Evolutionary conservation across 176 grass and related monocot genomes (phyloP).

Genomic region (Hordeum vulgare): DNA sequence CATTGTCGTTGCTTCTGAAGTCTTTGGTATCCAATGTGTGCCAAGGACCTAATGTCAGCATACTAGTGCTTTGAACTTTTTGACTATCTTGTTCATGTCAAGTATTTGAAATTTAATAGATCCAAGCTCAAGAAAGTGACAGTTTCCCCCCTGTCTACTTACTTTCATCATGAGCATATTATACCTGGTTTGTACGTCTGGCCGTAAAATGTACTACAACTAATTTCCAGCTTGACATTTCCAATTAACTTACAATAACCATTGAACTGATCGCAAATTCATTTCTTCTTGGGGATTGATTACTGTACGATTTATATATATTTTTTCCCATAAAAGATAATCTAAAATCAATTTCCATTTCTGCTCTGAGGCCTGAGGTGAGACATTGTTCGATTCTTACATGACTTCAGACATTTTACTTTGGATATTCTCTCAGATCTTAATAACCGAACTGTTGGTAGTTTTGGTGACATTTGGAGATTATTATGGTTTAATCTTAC

Average conservation of each 20-base stretch:
- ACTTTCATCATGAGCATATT: not conserved
- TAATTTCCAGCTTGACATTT: not conserved
- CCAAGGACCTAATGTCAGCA: not conserved
- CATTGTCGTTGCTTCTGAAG: not conserved
- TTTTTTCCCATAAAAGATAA: not conserved
- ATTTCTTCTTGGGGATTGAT: not conserved
- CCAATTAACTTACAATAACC: not conserved
- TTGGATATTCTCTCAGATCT: not conserved
- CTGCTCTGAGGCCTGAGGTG: not conserved
- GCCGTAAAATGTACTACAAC: not conserved
- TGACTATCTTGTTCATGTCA: not conserved
- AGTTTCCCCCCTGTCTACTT: conserved; percentile 4
- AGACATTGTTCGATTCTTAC: not conserved
- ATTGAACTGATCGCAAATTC: not conserved
- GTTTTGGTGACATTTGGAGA: not conserved
- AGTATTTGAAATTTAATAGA: not conserved
- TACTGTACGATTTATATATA: not conserved
- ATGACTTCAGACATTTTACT: not conserved
- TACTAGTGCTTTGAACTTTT: not conserved
- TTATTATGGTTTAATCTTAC: not conserved
- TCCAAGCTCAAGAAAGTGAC: not conserved
- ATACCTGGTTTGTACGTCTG: not conserved
- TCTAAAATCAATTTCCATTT: not conserved
- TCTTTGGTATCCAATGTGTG: not conserved
- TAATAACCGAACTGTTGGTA: not conserved